A percentile compares a stretch with the other conserved stretches of the same genome.
phyloP scores from a whole-genome alignment of 2,329 filamentous ascomycete genomes.

The Xylariomycetidae sp. region DNA sequence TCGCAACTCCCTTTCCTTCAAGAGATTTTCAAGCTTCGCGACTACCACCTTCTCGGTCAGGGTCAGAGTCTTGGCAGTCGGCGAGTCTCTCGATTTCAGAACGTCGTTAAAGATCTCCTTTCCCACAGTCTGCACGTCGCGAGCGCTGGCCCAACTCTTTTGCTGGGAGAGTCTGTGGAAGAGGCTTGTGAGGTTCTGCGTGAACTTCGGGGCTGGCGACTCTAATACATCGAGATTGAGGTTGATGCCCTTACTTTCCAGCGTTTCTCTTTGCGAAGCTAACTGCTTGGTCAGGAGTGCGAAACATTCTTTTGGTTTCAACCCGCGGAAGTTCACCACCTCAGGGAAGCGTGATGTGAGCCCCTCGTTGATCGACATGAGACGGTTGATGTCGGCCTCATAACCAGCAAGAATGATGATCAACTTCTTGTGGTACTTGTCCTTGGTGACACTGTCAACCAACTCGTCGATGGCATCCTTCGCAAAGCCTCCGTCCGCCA shows the following conservation, averaged over 20 bases:
- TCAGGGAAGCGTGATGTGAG: constrained; percentile 60
- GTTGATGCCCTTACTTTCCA: not conserved
- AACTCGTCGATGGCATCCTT: constrained; percentile 50
- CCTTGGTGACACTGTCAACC: constrained; percentile 46
- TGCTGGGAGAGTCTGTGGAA: too few species aligned
- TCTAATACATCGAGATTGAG: constrained; percentile 1
- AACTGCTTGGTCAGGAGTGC: not conserved
- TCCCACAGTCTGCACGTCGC: too few species aligned
- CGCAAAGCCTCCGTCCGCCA: constrained; percentile 50
- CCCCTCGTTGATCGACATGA: constrained; percentile 56
- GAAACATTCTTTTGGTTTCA: not conserved
- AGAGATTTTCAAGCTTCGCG: too few species aligned
- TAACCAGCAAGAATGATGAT: constrained; percentile 67
- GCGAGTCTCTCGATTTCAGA: too few species aligned
- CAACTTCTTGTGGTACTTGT: constrained; percentile 51
- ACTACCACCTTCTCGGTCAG: too few species aligned
- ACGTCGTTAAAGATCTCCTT: too few species aligned
- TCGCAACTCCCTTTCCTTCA: not conserved
- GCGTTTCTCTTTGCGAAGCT: not conserved
- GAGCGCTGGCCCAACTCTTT: too few species aligned
- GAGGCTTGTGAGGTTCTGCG: too few species aligned
- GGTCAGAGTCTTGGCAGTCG: too few species aligned
- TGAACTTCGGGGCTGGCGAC: not conserved
- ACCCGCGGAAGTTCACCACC: constrained; percentile 31
- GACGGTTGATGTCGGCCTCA: constrained; percentile 55